These are phyloP conservation scores for Mycosphaerella sp. DNA, from an alignment of 2,329 filamentous ascomycete species.

Conservation along the genomic window DNA sequence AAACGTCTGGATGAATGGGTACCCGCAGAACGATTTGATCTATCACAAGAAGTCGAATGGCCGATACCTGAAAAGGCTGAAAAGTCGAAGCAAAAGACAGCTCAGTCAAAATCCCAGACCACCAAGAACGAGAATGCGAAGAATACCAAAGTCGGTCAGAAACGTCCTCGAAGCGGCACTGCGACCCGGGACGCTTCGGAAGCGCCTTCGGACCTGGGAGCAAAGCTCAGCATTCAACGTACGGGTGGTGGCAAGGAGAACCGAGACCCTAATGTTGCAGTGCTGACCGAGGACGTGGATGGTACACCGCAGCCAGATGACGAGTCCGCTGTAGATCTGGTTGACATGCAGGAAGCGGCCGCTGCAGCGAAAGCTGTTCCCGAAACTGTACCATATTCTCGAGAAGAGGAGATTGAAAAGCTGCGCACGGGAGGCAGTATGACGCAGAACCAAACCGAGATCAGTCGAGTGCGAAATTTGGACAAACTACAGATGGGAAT, in stretches of 20 bases:
- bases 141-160: conserved; percentile 42
- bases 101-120: conserved; percentile 35
- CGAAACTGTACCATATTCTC: conserved; percentile 54
- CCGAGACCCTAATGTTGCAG: conserved; percentile 42
- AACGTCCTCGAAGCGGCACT: conserved; percentile 40
- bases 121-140: conserved; percentile 28
- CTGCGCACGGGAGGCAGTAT: conserved; percentile 90
- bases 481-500: conserved; percentile 90
- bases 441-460: conserved; percentile 97
- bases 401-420: conserved; percentile 93
- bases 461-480: conserved; percentile 91
- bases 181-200: conserved; percentile 38
- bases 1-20: conserved; percentile 90
- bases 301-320: conserved; percentile 47
- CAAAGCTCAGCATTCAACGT: conserved; percentile 41
- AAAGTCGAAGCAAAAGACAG: conserved; percentile 63
- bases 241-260: conserved; percentile 58
- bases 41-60: conserved; percentile 91
- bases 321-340: conserved; percentile 47
- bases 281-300: conserved; percentile 43
- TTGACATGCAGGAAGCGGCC: conserved; percentile 48
- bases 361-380: conserved; percentile 48
- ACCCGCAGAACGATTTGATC: conserved; percentile 70
- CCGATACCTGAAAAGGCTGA: conserved; percentile 85
- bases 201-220: conserved; percentile 45